These are phyloP conservation scores for Cercophora newfieldiana DNA, from an alignment of 495 filamentous ascomycete species.

Conservation along the genomic window DNA sequence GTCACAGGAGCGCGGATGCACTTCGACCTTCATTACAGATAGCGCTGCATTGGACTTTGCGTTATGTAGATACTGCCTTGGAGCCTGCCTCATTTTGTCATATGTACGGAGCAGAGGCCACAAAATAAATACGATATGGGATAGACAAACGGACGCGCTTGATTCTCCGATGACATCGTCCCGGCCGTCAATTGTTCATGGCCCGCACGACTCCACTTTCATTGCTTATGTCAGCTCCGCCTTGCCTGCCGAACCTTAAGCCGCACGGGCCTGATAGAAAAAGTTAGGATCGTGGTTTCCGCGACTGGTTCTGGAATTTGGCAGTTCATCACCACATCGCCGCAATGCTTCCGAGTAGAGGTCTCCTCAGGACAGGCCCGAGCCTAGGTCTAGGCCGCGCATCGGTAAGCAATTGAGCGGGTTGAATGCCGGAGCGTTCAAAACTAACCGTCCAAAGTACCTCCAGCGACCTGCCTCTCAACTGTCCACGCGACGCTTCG, in stretches of 20 bases:
- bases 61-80: slow-evolving; percentile 20
- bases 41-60: slow-evolving; percentile 1
- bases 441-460: slow-evolving; percentile 7
- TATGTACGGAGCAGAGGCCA: background rate
- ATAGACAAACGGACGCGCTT: background rate
- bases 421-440: background rate
- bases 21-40: background rate
- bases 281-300: background rate
- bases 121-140: background rate
- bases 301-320: background rate
- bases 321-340: slow-evolving; percentile 9
- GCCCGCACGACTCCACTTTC: background rate
- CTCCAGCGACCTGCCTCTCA: slow-evolving; percentile 20
- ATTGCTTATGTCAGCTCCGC: background rate
- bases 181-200: background rate
- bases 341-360: slow-evolving; percentile 57
- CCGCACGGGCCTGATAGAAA: slow-evolving; percentile 16
- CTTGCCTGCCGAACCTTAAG: slow-evolving; percentile 15
- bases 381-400: slow-evolving; percentile 40
- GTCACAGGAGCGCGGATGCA: background rate
- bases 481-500: slow-evolving; percentile 28
- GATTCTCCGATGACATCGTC: background rate
- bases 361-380: slow-evolving; percentile 45
- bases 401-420: slow-evolving; percentile 23
- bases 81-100: background rate